Conservation (phyloP, 495 filamentous ascomycete genomes). For the Aspergillus ostianus region DNA sequence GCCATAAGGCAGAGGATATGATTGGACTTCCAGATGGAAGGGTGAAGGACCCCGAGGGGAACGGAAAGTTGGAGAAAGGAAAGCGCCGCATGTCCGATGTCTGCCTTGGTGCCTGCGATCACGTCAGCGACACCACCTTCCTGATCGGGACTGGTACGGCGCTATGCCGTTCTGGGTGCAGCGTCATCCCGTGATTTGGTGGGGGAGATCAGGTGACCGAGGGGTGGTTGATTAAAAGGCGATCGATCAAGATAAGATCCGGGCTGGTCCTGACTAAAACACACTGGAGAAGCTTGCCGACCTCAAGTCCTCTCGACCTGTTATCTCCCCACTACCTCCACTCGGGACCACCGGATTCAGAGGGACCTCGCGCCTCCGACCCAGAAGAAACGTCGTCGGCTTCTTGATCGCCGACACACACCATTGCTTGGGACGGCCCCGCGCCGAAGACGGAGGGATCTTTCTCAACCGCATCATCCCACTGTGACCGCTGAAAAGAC, state of each 20-base stretch:
- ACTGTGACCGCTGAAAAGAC: constrained; percentile 11
- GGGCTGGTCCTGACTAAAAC: neutral
- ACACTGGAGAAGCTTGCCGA: neutral
- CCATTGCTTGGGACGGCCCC: constrained; percentile 18
- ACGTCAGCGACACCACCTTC: neutral
- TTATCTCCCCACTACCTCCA: neutral
- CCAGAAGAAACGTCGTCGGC: constrained; percentile 17
- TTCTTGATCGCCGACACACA: constrained; percentile 21
- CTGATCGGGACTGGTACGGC: neutral
- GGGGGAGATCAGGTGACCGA: neutral
- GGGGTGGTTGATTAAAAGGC: neutral
- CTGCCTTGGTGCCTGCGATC: neutral
- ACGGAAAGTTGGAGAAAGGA: neutral
- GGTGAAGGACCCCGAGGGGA: neutral
- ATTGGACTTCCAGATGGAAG: no score
- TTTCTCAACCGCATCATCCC: constrained; percentile 31
- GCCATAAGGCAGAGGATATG: neutral
- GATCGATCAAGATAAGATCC: constrained; percentile 8
- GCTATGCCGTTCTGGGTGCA: neutral
- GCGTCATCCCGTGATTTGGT: neutral
- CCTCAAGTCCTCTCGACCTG: neutral
- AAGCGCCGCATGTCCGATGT: neutral
- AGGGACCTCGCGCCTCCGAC: constrained; percentile 8
- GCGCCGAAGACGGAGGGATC: constrained; percentile 32
- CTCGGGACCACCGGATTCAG: constrained; percentile 1